Evolutionary conservation across 2,329 filamentous ascomycete genomes (phyloP).

Genomic region (Neurospora crassa): DNA sequence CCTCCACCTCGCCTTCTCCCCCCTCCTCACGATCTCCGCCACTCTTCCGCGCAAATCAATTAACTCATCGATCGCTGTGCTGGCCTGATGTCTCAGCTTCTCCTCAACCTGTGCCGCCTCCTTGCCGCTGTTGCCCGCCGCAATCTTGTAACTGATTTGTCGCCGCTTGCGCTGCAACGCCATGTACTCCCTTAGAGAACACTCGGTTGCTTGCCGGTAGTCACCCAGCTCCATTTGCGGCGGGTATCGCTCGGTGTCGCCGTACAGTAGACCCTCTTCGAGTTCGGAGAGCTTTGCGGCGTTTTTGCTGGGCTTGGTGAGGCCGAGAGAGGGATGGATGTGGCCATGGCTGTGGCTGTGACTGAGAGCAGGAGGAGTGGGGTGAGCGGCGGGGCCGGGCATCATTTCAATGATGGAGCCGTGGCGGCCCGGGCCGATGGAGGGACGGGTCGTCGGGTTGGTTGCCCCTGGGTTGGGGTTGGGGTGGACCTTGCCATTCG

Average conservation of each 20-base stretch:
- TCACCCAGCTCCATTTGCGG: background rate
- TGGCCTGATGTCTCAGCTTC: conserved; percentile 33
- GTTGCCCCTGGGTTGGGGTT: background rate
- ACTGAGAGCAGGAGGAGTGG: background rate
- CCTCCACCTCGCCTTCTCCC: conserved; percentile 41
- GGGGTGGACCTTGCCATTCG: background rate
- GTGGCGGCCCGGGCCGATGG: background rate
- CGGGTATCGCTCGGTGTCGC: background rate
- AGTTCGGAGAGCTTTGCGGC: background rate
- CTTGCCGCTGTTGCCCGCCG: conserved; percentile 20
- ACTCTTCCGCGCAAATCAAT: conserved; percentile 34
- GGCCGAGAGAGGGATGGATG: background rate
- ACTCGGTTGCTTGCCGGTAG: conserved; percentile 16
- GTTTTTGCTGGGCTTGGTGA: background rate
- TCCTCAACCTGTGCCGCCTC: conserved; percentile 30
- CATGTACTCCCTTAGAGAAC: conserved; percentile 26
- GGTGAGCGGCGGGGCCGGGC: background rate
- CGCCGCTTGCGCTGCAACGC: conserved; percentile 22
- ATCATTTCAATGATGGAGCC: background rate
- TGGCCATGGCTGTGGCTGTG: background rate
- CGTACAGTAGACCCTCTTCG: background rate
- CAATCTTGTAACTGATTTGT: conserved; percentile 12
- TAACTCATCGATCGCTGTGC: conserved; percentile 34
- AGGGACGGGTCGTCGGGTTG: background rate
- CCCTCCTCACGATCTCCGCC: conserved; percentile 30